Percentiles rank a stretch among this genome's conserved stretches.
Conservation (phyloP, 2,329 filamentous ascomycete genomes). For the Penicillium sp. region DNA sequence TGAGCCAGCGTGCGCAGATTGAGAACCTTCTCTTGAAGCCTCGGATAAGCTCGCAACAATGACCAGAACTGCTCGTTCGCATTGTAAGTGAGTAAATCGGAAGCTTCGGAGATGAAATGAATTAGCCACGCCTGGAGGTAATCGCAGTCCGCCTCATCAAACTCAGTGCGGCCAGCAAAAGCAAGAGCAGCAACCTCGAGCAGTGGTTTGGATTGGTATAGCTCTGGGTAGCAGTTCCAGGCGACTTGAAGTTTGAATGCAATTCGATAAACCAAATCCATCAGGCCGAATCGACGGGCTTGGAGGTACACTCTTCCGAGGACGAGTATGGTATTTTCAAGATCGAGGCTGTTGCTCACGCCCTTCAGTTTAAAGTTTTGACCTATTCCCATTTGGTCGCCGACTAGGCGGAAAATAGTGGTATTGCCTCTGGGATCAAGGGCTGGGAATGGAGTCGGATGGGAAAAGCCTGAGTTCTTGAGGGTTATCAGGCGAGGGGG, state of each 20-base stretch:
- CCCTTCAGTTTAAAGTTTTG: slow-evolving; percentile 7
- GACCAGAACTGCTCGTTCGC: slow-evolving; percentile 7
- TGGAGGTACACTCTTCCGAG: slow-evolving; percentile 15
- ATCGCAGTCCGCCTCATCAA: neutral
- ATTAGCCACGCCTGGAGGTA: slow-evolving; percentile 17
- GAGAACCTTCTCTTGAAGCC: slow-evolving; percentile 3
- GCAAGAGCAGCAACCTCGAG: slow-evolving; percentile 3
- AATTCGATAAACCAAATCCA: slow-evolving; percentile 5
- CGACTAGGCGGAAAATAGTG: neutral
- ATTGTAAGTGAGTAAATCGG: slow-evolving; percentile 9
- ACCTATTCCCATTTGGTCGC: slow-evolving; percentile 4
- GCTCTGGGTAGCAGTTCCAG: slow-evolving; percentile 22
- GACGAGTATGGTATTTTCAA: slow-evolving; percentile 3
- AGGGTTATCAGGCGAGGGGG: slow-evolving; percentile 6
- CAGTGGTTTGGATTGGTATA: slow-evolving; percentile 12
- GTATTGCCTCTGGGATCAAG: neutral
- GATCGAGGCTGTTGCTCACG: neutral
- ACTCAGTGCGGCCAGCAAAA: neutral
- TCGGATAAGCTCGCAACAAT: neutral
- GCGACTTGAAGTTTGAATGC: slow-evolving; percentile 19
- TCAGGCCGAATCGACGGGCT: slow-evolving; percentile 11
- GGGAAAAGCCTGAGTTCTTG: neutral
- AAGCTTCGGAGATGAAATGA: slow-evolving; percentile 14
- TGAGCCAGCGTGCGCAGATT: neutral
- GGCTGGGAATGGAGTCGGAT: neutral